These are phyloP conservation scores for Parietaria judaica DNA, from an alignment of 306 rosid genomes.

Conservation along the genomic window DNA sequence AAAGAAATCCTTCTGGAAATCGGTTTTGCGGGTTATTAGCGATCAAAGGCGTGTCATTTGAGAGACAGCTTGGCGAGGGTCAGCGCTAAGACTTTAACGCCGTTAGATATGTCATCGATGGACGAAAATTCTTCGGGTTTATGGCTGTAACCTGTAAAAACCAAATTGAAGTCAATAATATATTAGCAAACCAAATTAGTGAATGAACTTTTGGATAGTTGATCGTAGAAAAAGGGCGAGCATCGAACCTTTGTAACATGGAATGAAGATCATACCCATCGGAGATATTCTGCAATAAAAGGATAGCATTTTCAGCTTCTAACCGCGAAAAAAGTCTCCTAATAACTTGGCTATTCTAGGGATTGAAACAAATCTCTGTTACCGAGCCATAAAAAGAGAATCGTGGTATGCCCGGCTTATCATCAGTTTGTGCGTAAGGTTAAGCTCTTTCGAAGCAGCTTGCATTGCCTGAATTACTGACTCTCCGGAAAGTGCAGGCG, in stretches of 20 bases:
- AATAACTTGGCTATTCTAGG: neutral
- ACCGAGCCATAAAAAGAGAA: slow-evolving; percentile 94
- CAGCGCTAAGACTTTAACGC: slow-evolving; percentile 75
- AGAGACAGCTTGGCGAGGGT: slow-evolving; percentile 79
- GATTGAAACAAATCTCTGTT: slow-evolving; percentile 2
- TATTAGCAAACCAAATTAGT: neutral
- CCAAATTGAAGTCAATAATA: neutral
- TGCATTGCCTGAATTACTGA: slow-evolving; percentile 63
- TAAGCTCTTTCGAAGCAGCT: slow-evolving; percentile 61
- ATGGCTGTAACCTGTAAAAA: slow-evolving; percentile 83
- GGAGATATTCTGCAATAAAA: slow-evolving; percentile 64
- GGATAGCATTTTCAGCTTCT: slow-evolving; percentile 16
- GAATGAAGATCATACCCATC: slow-evolving; percentile 96
- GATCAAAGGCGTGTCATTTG: slow-evolving; percentile 27
- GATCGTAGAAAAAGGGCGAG: neutral
- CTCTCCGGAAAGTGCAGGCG: slow-evolving; percentile 72
- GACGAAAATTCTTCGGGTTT: slow-evolving; percentile 88
- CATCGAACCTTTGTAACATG: slow-evolving; percentile 82
- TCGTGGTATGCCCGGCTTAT: slow-evolving; percentile 96
- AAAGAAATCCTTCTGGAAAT: neutral
- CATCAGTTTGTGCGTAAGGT: slow-evolving; percentile 77
- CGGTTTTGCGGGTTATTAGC: slow-evolving; percentile 8
- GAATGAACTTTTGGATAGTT: neutral
- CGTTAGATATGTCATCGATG: slow-evolving; percentile 64
- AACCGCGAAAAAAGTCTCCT: slow-evolving; percentile 6